Evolutionary conservation across 805 yeast species (phyloP).

Genomic region (Lachancea mirantina): DNA sequence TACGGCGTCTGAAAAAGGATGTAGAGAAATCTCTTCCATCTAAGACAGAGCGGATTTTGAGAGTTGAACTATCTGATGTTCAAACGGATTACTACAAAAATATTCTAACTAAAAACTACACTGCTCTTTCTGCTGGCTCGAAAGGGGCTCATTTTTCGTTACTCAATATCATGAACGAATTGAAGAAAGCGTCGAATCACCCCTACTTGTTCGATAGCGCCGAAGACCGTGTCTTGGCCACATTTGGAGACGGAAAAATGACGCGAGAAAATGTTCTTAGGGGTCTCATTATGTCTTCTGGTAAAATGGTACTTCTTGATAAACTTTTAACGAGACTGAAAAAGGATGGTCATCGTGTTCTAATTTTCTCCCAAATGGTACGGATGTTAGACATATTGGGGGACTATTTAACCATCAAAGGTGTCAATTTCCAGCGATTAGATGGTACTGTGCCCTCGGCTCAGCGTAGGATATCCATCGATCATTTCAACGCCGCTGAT

Average conservation of each 20-base stretch:
- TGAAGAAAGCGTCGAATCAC: slow-evolving; percentile 95
- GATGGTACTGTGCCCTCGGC: slow-evolving; percentile 97
- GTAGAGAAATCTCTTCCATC: slow-evolving; percentile 96
- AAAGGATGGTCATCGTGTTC: slow-evolving; percentile 92
- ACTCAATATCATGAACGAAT: slow-evolving; percentile 87
- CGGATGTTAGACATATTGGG: slow-evolving; percentile 91
- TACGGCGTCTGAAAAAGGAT: slow-evolving; percentile 91
- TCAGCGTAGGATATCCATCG: slow-evolving; percentile 89
- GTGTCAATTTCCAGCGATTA: slow-evolving; percentile 80
- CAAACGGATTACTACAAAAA: slow-evolving; percentile 95
- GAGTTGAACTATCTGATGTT: slow-evolving; percentile 91
- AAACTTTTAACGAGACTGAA: slow-evolving; percentile 75
- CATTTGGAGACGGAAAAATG: slow-evolving; percentile 47
- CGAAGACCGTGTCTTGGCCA: slow-evolving; percentile 69
- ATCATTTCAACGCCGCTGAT: slow-evolving; percentile 90
- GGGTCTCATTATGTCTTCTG: slow-evolving; percentile 95
- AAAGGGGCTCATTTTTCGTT: slow-evolving; percentile 74
- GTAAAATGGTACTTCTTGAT: slow-evolving; percentile 95
- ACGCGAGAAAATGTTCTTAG: slow-evolving; percentile 75
- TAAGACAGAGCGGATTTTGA: slow-evolving; percentile 86
- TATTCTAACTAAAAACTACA: slow-evolving; percentile 83
- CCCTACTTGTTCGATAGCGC: slow-evolving; percentile 94
- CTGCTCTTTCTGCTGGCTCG: slow-evolving; percentile 82
- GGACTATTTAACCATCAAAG: slow-evolving; percentile 83
- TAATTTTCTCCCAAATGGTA: slow-evolving; percentile 96